Evolutionary conservation across 1,284 basidiomycete species (phyloP).

Genomic region (Irpex sp.): DNA sequence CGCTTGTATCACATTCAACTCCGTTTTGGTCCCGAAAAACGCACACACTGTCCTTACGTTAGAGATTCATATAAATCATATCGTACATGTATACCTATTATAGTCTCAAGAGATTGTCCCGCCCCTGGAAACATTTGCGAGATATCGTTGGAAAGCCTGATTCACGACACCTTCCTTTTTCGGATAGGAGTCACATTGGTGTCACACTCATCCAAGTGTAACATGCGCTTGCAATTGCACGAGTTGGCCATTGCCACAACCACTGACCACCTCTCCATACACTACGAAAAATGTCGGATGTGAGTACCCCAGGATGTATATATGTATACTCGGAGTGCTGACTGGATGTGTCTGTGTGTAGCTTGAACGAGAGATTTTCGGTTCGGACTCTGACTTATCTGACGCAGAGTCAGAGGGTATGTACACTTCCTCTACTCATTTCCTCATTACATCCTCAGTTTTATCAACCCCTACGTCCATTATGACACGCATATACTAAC

Average conservation of each 20-base stretch:
- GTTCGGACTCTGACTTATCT: conserved; percentile 71
- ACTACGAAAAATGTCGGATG: conserved; percentile 3
- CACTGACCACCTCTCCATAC: neutral
- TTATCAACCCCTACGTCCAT: too few relatives aligned
- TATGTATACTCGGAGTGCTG: neutral
- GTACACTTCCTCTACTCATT: conserved; percentile 5
- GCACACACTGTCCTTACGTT: too few relatives aligned
- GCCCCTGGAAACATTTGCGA: neutral
- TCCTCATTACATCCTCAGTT: neutral
- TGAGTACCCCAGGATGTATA: neutral
- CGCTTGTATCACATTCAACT: too few relatives aligned
- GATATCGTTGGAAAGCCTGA: neutral
- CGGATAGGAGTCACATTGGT: neutral
- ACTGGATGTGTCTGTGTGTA: conserved; percentile 14
- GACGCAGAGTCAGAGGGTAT: conserved; percentile 54
- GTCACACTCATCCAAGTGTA: conserved; percentile 1
- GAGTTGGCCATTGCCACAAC: too few relatives aligned
- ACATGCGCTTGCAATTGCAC: neutral
- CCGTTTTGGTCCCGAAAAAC: too few relatives aligned
- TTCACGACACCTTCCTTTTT: neutral
- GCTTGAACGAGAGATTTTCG: conserved; percentile 68
- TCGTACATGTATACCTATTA: too few relatives aligned
- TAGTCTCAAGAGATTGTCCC: neutral
- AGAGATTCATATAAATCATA: too few relatives aligned
- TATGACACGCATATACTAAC: neutral